A percentile compares a stretch with the other conserved stretches of the same genome.
Evolutionary conservation across 441 rosid species (phyloP).

Genomic region (Erodium chrysanthum): DNA sequence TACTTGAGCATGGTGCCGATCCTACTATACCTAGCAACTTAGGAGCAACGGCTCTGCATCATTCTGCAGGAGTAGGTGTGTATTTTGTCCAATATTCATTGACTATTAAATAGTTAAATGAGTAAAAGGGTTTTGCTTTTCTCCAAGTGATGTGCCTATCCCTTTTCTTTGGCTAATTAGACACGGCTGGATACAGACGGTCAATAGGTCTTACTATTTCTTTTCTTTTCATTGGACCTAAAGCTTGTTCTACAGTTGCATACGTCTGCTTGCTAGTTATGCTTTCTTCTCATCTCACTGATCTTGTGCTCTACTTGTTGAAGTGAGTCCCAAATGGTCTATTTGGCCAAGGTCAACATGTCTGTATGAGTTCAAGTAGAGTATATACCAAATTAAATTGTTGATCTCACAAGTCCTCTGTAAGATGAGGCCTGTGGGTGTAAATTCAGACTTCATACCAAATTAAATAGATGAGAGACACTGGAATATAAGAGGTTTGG

Average conservation of each 20-base stretch:
- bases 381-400: too few species aligned
- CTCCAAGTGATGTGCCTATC: not conserved
- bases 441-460: too few species aligned
- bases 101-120: not conserved
- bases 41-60: constrained; percentile 84
- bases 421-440: too few species aligned
- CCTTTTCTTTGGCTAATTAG: not conserved
- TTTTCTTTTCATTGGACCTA: not conserved
- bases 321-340: not conserved
- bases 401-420: too few species aligned
- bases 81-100: not conserved
- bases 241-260: not conserved
- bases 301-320: not conserved
- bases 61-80: constrained; percentile 74
- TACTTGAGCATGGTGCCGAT: constrained; percentile 63
- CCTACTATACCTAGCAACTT: constrained; percentile 61
- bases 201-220: not conserved
- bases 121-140: not conserved
- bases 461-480: too few species aligned
- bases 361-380: not conserved
- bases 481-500: too few species aligned
- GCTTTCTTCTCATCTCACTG: not conserved
- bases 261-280: not conserved
- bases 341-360: not conserved
- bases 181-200: not conserved